Percentiles rank a stretch among this genome's conserved stretches.
Conservation (phyloP, 2,329 filamentous ascomycete genomes). For the Aureobasidium pullulans region DNA sequence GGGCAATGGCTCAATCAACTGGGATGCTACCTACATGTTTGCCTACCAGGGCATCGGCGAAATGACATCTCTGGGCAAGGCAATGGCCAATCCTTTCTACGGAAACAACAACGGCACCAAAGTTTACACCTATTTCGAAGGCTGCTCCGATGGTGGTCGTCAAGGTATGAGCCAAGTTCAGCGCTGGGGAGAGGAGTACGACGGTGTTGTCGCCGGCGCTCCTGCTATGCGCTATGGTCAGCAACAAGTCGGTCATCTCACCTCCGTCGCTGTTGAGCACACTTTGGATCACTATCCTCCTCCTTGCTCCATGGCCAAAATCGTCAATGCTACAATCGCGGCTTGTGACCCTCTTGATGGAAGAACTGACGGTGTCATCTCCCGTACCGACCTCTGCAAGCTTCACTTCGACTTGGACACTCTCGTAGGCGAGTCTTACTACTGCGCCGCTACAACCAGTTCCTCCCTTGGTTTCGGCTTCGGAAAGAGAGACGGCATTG, state of each 20-base stretch:
- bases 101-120: conserved; percentile 19
- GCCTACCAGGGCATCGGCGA: conserved; percentile 46
- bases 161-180: conserved; percentile 46
- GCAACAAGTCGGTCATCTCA: conserved; percentile 41
- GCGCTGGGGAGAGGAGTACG: conserved; percentile 42
- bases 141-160: conserved; percentile 48
- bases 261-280: conserved; percentile 33
- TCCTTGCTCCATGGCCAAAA: conserved; percentile 42
- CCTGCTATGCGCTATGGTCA: conserved; percentile 42
- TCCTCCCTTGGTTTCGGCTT: conserved; percentile 2
- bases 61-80: conserved; percentile 43
- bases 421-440: conserved; percentile 42
- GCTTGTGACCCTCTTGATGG: conserved; percentile 52
- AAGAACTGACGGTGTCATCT: conserved; percentile 46
- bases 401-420: conserved; percentile 39
- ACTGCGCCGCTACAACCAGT: conserved; percentile 30
- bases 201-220: conserved; percentile 40
- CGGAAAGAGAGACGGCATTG: neutral
- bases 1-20: conserved; percentile 45
- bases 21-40: conserved; percentile 44
- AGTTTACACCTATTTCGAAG: conserved; percentile 45
- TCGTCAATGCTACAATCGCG: conserved; percentile 48
- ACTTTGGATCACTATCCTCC: conserved; percentile 35
- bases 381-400: conserved; percentile 42
- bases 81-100: conserved; percentile 36